Evolutionary conservation across 352 stramenopile genomes (phyloP), one percentile per base, ranked within the genome.

Genomic region (Phytophthora megakarya): DNA sequence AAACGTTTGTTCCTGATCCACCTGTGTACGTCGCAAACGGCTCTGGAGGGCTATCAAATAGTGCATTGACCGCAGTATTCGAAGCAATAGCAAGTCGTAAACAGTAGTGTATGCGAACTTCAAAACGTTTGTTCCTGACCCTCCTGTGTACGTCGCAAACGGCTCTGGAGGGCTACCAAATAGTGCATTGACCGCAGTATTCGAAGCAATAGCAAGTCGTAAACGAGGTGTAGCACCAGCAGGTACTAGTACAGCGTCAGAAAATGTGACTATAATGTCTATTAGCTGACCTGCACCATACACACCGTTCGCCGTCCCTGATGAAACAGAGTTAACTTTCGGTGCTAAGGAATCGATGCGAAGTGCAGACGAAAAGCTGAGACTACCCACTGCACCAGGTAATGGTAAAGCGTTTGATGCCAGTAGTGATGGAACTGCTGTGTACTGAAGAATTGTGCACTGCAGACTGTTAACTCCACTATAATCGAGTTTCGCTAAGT

Each of bases 221-320:
- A 91, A 57, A 5, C 62, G 75, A 5, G 69, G 75, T 39, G 32
- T 39, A 37, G 23, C 46, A 4, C 56, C 44, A n/a, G 49, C 35
- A 5, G 61, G 26, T 8, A 87, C 49, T 0, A 76, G 23, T 18
- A 90, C 73, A 2, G 67, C 44, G 57, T 85, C 72, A 0, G 81
- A 88, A 60, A 95, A 95, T 1, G 70, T 71, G 22, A 91, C 58
- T 0, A 49, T 25, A 3, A 95, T 61, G 22, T 81, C 63, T 16
- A 95, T 70, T 3, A 75, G 32, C 33, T 95, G 78, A 0, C 84
- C 79, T 18, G 72, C 80, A 16, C 80, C 81, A 25, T 89, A 93
- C 7, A 90, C 60, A 0, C 75, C 78, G 22, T 88, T 89, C 3
- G 48, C 8, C 2, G 81, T 28, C 0, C 53, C 45, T 0, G 80